These are phyloP conservation scores for Austroboletus festivus DNA, from an alignment of 768 basidiomycete species.

Conservation along the genomic window DNA sequence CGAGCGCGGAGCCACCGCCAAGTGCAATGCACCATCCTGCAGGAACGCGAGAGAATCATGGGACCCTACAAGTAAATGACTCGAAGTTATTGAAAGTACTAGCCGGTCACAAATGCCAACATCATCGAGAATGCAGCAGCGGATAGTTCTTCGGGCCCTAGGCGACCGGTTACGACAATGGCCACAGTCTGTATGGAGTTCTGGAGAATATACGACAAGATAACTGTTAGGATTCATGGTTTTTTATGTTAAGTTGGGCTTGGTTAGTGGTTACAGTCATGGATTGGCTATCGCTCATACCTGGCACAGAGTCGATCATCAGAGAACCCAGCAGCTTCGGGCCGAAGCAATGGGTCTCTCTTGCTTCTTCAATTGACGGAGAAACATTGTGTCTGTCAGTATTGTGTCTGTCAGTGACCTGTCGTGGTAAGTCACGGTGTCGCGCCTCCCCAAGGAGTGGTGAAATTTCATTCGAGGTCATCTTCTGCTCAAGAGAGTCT, in stretches of 20 bases:
- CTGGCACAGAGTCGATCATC: constrained; percentile 56
- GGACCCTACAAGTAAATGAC: constrained; percentile 41
- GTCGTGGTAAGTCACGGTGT: constrained; percentile 6
- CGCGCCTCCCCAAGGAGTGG: constrained; percentile 28
- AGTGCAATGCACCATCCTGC: constrained; percentile 76
- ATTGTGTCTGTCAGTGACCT: too few species aligned
- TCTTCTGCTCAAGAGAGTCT: constrained; percentile 8
- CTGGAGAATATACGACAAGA: constrained; percentile 68
- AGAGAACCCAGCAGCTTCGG: constrained; percentile 44
- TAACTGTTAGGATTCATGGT: constrained; percentile 40
- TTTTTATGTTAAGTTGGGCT: neutral
- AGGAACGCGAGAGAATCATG: constrained; percentile 38
- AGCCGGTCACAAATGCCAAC: constrained; percentile 77
- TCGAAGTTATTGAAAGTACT: constrained; percentile 38
- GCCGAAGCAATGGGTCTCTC: constrained; percentile 14
- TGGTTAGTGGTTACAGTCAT: neutral
- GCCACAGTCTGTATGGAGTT: constrained; percentile 70
- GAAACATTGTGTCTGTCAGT: constrained; percentile 4
- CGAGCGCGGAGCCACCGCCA: constrained; percentile 75
- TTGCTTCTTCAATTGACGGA: constrained; percentile 16
- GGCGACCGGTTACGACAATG: constrained; percentile 59
- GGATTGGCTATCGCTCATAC: constrained; percentile 30
- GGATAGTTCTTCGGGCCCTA: constrained; percentile 68
- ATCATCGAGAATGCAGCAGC: constrained; percentile 72
- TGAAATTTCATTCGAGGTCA: constrained; percentile 28